Base-by-base conservation (phyloP, 768 basidiomycete species). In the Mycena belliarum region DNA sequence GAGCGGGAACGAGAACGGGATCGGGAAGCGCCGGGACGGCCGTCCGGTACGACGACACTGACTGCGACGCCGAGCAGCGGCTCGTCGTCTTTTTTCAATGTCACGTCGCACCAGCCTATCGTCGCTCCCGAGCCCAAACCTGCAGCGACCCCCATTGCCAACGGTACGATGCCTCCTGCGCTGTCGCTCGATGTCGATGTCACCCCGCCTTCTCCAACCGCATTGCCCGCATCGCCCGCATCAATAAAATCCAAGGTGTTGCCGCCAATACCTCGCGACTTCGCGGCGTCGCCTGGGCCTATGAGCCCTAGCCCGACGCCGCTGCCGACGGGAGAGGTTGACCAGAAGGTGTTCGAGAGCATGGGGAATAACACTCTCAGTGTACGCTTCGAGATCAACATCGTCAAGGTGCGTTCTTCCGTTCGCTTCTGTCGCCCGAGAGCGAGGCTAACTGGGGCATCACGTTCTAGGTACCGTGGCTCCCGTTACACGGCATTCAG, bases 321-420 rank as follows among this genome's bases (percentile, higher is more conserved):
- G 8, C 71, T 85, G 60, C 86, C 86, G 1, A 85, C 86, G 6
- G 87, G 86, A 5, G 86, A 85, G 65, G 83, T 87, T 9, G 84
- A 86, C 59, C 75, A 79, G 20, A 86, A 87, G 24, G 68, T 86
- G 52, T 89, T 91, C 63, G 92, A 91, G 64, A 83, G 71, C 62
- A 83, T 90, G 69, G 86, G 86, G 25, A 84, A 85, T 55, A 92
- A 86, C 71, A 85, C 85, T 41, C 70, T 98, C 60, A 88, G 92
- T 61, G 96, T 99, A 12, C 83, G 93, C 60, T 99, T 98, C 72
- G 96, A 99, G 73, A 92, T 98, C 58, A 95, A 90, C 70, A 89
- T 99, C 63, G 93, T 99, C 70, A 98, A 98, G 84, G 95, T 95
- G 63, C 18, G 87, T 38, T 61, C 37, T 35, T 42, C 26, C 48